Base-by-base conservation (phyloP, 345 rosid genomes). In the Lepidium didymum region DNA sequence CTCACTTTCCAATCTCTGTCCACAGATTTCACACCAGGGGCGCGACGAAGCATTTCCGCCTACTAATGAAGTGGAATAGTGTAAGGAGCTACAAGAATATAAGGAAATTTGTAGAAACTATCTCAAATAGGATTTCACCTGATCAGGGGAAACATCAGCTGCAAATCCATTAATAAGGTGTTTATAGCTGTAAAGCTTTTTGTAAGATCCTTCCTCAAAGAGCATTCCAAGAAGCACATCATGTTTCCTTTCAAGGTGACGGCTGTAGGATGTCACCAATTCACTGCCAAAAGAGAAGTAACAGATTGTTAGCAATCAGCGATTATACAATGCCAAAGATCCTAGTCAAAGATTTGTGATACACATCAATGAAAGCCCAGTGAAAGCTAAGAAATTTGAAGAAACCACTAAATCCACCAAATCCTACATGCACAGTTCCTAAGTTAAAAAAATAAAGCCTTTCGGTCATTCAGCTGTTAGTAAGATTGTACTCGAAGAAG, bases 111-210 rank as follows among this genome's bases (percentile, higher is more conserved):
- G 16, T 16, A 60, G 50, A 21, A 43, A 27, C 45, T 19, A 50
- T 45, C 23, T 55, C 0, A 13, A 54, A 49, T 58, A 47, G 29
- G 41, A 35, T 65, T 81, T 86, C 97, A 94, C 99, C 99, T 94
- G 96, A 31, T 85, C 79, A 56, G 96, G 87, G 11, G 96, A 75
- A 56, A 87, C 56, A 79, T 89, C 93, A 79, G 85, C 96, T 31
- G 99, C 83, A 77, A 94, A 94, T 29, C 99, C 99, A 68, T 94
- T 94, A 52, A 94, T 87, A 69, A 94, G 95, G 68, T 94, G 99
- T 50, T 85, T 81, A 77, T 94, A 94, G 85, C 99, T 94, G 83
- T 94, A 94, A 62, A 94, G 81, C 76, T 94, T 94, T 74, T 79
- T 81, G 80, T 91, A 94, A 53, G 82, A 85, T 65, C 93, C 96